Base-by-base conservation (phyloP, 805 yeast species). In the Candida ulmi region DNA sequence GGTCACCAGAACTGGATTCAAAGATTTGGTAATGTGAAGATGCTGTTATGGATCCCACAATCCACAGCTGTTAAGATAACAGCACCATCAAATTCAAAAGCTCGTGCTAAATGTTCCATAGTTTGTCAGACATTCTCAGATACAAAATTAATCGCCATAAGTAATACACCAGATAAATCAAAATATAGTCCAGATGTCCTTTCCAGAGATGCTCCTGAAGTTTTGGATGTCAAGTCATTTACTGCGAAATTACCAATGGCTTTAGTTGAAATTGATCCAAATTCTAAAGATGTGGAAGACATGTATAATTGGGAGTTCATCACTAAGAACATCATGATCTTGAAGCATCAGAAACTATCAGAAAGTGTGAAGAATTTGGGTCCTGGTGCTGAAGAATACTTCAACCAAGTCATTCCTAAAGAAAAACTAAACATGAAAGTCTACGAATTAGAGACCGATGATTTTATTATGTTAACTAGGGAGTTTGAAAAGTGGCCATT, bases 401-500 rank as follows among this genome's bases (percentile, higher is more conserved):
- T 68, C 38, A 35, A 30, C 2, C 61, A 56, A 6, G 59, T 72
- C 11, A 50, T 69, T 2, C 51, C 60, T 11, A 36, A 42, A 12
- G 65, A 62, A 0, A 36, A 81, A 2, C 51, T 76, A 37, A 54
- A 71, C 13, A 74, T 68, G 43, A 54, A 57, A 4, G 72, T 82
- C 1, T 58, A 63, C 13, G 70, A 72, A 4, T 62, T 88, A 35
- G 65, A 78, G 0, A 54, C 63, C 2, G 74, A 72, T 1, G 91
- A 88, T n/a, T 65, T 82, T 43, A 42, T 66, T 6, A 47, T 57
- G 6, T 54, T 90, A 6, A 66, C 78, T 9, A 60, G 72, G 3
- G 66, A 62, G 3, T 87, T 82, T 54, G 69, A 66, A 31, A 52
- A 62, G 12, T 91, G 97, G 98, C 93, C 97, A 0, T 91, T 88